These are phyloP conservation scores for Penicillium crystallinum DNA, from an alignment of 495 filamentous ascomycete species.

Conservation along the genomic window DNA sequence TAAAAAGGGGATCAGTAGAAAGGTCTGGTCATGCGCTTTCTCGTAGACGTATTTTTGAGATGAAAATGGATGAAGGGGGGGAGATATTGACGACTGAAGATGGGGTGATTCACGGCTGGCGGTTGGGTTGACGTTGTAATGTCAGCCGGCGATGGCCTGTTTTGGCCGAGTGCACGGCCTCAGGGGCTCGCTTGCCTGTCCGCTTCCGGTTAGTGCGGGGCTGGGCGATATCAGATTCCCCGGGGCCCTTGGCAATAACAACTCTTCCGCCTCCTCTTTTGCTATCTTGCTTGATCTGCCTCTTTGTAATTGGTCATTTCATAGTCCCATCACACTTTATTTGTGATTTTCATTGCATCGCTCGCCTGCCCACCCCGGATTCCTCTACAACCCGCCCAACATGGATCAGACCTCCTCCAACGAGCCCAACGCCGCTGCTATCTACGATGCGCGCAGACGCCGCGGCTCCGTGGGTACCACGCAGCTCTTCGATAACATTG, in stretches of 20 bases:
- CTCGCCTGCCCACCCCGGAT: not conserved
- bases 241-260: constrained; percentile 6
- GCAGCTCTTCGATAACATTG: constrained; percentile 88
- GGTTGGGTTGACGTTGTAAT: constrained; percentile 65
- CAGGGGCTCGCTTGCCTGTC: constrained; percentile 46
- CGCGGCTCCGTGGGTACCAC: constrained; percentile 70
- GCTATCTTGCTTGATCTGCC: not conserved
- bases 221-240: constrained; percentile 44
- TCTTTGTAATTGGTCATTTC: not conserved
- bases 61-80: constrained; percentile 44
- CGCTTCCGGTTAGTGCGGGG: constrained; percentile 44
- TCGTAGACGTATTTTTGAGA: constrained; percentile 52
- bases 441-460: constrained; percentile 46
- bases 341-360: not conserved
- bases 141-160: constrained; percentile 40
- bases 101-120: constrained; percentile 32
- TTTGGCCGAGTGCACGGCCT: constrained; percentile 45
- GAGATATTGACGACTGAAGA: constrained; percentile 56
- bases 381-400: constrained; percentile 4
- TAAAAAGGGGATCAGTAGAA: constrained; percentile 43
- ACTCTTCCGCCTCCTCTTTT: not conserved
- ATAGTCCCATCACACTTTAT: not conserved
- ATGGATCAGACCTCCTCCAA: constrained; percentile 30
- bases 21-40: constrained; percentile 50
- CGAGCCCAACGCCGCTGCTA: constrained; percentile 45